Conservation (phyloP, 106 monocot genomes). For the Apostasia ramifera region DNA sequence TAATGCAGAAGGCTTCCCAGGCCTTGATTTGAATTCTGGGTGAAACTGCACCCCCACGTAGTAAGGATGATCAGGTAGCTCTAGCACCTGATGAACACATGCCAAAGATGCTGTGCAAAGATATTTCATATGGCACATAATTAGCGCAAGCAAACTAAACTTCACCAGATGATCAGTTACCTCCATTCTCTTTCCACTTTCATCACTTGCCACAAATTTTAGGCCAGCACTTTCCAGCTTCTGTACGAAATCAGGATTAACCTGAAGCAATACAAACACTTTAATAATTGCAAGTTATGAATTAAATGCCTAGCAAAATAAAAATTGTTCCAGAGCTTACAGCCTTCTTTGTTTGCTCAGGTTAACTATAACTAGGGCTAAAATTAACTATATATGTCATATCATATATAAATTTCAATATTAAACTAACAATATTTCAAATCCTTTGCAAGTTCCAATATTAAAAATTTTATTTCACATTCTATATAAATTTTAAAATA, state of each 20-base stretch:
- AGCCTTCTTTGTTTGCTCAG: too few species aligned
- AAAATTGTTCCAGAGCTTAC: too few species aligned
- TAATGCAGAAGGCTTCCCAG: constrained; percentile 58
- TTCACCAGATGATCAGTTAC: constrained; percentile 10
- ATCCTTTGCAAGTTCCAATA: too few species aligned
- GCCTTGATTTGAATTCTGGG: constrained; percentile 85
- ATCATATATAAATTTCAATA: too few species aligned
- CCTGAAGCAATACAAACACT: constrained; percentile 24
- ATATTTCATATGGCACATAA: not conserved
- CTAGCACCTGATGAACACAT: constrained; percentile 45
- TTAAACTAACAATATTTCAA: too few species aligned
- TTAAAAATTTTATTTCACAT: too few species aligned
- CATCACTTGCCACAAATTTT: constrained; percentile 71
- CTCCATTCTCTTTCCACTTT: constrained; percentile 81
- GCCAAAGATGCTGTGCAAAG: not conserved
- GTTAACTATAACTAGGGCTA: too few species aligned
- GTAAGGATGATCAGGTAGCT: constrained; percentile 63
- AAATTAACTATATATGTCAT: too few species aligned
- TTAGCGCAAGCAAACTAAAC: not conserved
- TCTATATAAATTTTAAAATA: too few species aligned
- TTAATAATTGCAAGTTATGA: not conserved
- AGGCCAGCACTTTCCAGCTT: constrained; percentile 54
- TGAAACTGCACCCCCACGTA: constrained; percentile 84
- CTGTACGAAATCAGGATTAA: constrained; percentile 56
- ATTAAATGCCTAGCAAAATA: too few species aligned